Evolutionary conservation across 306 rosid species (phyloP).

Genomic region (Vicia villosa): DNA sequence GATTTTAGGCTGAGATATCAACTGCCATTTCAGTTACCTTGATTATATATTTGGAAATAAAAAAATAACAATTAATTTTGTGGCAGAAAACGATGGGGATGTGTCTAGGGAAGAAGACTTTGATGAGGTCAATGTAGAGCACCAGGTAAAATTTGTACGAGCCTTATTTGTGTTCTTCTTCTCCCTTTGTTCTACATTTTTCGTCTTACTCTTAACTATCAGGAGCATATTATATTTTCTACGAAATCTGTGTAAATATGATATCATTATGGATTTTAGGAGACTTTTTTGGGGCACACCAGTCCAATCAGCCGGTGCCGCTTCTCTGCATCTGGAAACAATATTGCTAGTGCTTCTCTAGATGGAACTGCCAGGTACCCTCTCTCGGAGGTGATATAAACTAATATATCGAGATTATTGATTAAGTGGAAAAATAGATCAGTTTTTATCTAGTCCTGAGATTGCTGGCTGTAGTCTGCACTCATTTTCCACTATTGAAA

Average conservation of each 20-base stretch:
- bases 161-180: background rate
- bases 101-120: conserved; percentile 67
- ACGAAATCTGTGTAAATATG: conserved; percentile 43
- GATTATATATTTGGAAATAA: conserved; percentile 31
- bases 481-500: conserved; percentile 23
- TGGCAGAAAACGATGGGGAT: conserved; percentile 68
- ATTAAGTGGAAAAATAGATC: conserved; percentile 1
- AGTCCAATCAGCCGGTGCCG: conserved; percentile 90
- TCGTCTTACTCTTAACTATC: background rate
- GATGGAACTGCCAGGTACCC: conserved; percentile 94
- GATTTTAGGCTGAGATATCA: conserved; percentile 11
- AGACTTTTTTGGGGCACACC: conserved; percentile 96
- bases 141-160: conserved; percentile 63
- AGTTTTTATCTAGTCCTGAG: conserved; percentile 14
- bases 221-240: conserved; percentile 32
- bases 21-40: conserved; percentile 17
- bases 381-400: conserved; percentile 17
- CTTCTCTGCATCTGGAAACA: conserved; percentile 92
- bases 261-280: conserved; percentile 58
- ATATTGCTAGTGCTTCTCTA: conserved; percentile 93
- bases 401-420: conserved; percentile 4
- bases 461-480: conserved; percentile 28
- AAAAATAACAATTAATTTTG: conserved; percentile 24
- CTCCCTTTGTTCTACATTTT: background rate
- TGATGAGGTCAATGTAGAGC: conserved; percentile 83